Base-by-base conservation (phyloP, 371 early-diverging fungal genomes). In the Saksenaea oblongispora region DNA sequence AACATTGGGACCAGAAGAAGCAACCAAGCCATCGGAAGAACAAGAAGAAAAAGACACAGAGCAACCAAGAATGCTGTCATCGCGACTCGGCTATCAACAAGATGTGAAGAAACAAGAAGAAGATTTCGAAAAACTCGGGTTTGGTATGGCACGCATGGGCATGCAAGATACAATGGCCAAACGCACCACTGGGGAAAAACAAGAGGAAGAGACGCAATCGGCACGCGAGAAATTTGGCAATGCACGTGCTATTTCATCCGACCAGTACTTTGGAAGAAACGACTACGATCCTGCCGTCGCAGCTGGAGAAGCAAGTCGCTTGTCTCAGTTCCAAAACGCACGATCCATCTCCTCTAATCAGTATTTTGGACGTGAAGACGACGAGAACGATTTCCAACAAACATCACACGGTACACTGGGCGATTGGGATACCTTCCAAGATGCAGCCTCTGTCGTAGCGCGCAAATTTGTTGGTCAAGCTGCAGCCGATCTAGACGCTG, bases 211-310 rank as follows among this genome's bases (percentile, higher is more conserved):
- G 18, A 57, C 65, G 8, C 73, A 73, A 26, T 63, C 75, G 8
- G 88, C 87, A 0, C 82, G 80, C 26, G 84, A 85, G 26, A 87
- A 87, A 64, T 96, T 96, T 76, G 88, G 87, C 7, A 79, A 67
- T 42, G 91, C 92, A 15, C 92, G 91, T 65, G 87, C 90, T 22
- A 94, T 96, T 57, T 92, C 92, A 1, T 90, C 93, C 4, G 95
- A 95, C 63, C 93, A 94, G 75, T 96, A 87, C 77, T 96, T 96
- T 86, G 91, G 89, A 10, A 86, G 95, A 36, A 87, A 89, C 54
- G 78, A 78, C 27, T 91, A 89, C 57, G 87, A 88, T 69, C 84
- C 83, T 36, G 75, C 82, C 13, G 72, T 83, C 5, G 84, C 89
- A 22, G 80, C 88, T 13, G 91, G 90, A 58, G 85, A 89, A 18